Evolutionary conservation across 2,329 filamentous ascomycete species (phyloP), one percentile per base, ranked within the genome.

Genomic region (Hypoxylon sp.): DNA sequence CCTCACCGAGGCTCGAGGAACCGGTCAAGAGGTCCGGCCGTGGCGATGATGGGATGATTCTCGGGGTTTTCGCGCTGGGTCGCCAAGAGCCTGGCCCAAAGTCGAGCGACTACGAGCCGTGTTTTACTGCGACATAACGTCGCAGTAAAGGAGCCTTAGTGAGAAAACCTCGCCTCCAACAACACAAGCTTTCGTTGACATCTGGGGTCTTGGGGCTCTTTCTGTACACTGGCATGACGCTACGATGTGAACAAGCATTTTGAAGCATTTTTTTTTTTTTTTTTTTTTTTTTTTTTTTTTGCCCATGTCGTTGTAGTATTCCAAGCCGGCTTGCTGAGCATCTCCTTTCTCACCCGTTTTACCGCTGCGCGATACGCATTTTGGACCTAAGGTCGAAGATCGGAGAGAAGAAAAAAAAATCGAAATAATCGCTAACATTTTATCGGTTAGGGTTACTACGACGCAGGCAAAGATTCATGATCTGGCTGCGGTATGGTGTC

Each of bases 51-150:
- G 42, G 50, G 27, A 62, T 17, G 61, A 44, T 57, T 46, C 47
- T 66, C 55, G 32, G n/a, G 17, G 47, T 13, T 55, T 52, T 44
- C 29, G 47, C 19, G 62, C 55, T 60, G 57, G 59, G 61, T 51
- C 31, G 68, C 68, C 68, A 70, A 70, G 68, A 70, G 39, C 27
- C 46, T 54, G 31, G 50, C 53, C 50, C 61, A 52, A 8, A 46
- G 48, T 60, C 39, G 51, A 52, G 52, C 42, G 7, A 62, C 42
- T 50, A 44, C 47, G 59, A 65, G 65, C 62, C 65, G 62, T 66
- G 68, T 68, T 57, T 52, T 35, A 59, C 27, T 66, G 35, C 65
- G 19, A 68, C 68, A 35, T 62, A 11, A 32, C 48, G 68, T 70
- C 52, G 61, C 13, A 70, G 35, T 39, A 31, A 15, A 19, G 46